A percentile compares a stretch with the other conserved stretches of the same genome.
These are phyloP conservation scores for Pholiota adiposa DNA, from an alignment of 1,284 basidiomycete genomes.

Conservation along the genomic window DNA sequence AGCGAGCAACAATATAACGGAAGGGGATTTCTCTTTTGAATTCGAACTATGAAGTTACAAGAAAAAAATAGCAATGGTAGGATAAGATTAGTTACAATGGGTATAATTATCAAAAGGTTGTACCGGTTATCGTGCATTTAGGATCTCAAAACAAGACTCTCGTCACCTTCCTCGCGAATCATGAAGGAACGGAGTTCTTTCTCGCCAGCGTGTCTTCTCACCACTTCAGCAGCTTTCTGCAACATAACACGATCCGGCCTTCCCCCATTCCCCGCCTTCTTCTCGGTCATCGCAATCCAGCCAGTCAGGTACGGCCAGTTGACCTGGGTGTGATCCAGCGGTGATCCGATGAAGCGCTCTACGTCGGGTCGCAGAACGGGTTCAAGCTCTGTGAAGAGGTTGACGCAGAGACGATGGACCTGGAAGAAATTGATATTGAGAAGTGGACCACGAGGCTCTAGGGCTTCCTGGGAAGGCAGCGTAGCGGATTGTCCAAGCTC, in stretches of 20 bases:
- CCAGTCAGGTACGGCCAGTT: constrained; percentile 2
- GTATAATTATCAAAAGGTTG: too few species aligned
- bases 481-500: not conserved
- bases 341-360: not conserved
- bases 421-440: constrained; percentile 1
- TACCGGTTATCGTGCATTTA: too few species aligned
- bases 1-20: too few species aligned
- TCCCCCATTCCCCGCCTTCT: not conserved
- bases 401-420: not conserved
- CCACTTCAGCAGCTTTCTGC: too few species aligned
- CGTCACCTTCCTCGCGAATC: too few species aligned
- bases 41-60: too few species aligned
- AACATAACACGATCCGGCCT: not conserved
- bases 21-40: too few species aligned
- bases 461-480: not conserved
- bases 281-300: not conserved
- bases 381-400: not conserved
- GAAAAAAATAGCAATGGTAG: too few species aligned
- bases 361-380: not conserved
- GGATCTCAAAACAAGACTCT: too few species aligned
- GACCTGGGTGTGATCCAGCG: not conserved
- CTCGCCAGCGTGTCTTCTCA: too few species aligned
- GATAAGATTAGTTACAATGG: too few species aligned
- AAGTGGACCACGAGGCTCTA: not conserved
- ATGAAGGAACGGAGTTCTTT: too few species aligned